These are phyloP conservation scores for Didymella arachidicola DNA, from an alignment of 2,329 filamentous ascomycete genomes.

Conservation along the genomic window DNA sequence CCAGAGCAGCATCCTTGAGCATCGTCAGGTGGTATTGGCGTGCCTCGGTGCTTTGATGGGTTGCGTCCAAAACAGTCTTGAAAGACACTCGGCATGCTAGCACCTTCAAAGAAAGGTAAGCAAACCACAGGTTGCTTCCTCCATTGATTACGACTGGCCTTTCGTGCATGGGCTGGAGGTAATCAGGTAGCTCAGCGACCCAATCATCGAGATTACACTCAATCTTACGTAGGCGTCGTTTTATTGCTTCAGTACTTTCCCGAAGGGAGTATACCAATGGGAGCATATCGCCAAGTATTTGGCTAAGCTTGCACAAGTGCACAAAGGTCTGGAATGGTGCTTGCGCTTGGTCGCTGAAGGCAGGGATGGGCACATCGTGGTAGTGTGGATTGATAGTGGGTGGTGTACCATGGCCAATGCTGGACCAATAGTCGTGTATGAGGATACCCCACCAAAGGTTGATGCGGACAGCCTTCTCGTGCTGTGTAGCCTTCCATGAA, in stretches of 20 bases:
- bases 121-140: slow-evolving; percentile 29
- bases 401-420: slow-evolving; percentile 32
- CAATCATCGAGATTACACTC: slow-evolving; percentile 27
- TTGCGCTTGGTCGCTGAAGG: not conserved
- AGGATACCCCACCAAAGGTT: slow-evolving; percentile 34
- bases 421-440: slow-evolving; percentile 35
- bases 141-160: slow-evolving; percentile 14
- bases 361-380: slow-evolving; percentile 27
- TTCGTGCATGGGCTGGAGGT: not conserved
- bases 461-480: slow-evolving; percentile 31
- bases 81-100: slow-evolving; percentile 25
- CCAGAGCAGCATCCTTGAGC: slow-evolving; percentile 23
- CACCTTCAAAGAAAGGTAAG: slow-evolving; percentile 26
- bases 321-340: slow-evolving; percentile 19
- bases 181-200: slow-evolving; percentile 20
- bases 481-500: slow-evolving; percentile 21
- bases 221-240: slow-evolving; percentile 19
- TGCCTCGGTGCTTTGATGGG: slow-evolving; percentile 6
- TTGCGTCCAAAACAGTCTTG: slow-evolving; percentile 18
- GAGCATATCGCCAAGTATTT: slow-evolving; percentile 29
- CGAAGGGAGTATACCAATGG: slow-evolving; percentile 28
- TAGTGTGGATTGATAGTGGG: slow-evolving; percentile 25
- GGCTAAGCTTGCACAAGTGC: slow-evolving; percentile 27
- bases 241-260: slow-evolving; percentile 11
- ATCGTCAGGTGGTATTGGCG: slow-evolving; percentile 23